A percentile compares a stretch with the other conserved stretches of the same genome.
phyloP scores from a whole-genome alignment of 176 grass and related monocot genomes.

The Miscanthus lutarioriparius region DNA sequence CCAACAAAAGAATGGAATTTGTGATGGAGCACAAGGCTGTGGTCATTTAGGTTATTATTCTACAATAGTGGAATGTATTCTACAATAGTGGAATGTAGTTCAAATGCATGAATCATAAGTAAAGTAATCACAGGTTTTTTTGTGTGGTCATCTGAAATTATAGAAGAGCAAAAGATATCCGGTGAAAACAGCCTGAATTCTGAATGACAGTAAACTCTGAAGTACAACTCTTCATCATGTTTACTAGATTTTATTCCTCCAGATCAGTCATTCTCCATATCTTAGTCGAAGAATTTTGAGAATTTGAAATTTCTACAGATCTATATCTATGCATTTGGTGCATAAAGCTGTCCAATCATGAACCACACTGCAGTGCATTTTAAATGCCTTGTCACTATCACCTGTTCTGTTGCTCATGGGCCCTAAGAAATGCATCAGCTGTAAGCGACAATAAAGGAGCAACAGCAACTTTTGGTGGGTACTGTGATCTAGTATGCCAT shows the following conservation, averaged over 20 bases:
- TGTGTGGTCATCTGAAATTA: background rate
- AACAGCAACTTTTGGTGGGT: constrained; percentile 16
- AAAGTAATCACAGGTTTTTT: background rate
- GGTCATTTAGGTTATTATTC: background rate
- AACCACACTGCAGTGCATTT: background rate
- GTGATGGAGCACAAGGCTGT: background rate
- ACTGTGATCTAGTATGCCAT: background rate
- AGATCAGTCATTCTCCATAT: background rate
- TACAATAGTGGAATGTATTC: background rate
- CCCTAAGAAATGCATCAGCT: constrained; percentile 17
- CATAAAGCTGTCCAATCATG: constrained; percentile 25
- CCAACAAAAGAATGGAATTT: background rate
- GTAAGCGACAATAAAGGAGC: constrained; percentile 3
- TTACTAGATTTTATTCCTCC: background rate
- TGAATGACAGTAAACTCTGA: background rate
- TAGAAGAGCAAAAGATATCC: background rate
- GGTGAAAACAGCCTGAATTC: constrained; percentile 4
- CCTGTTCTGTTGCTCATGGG: constrained; percentile 18
- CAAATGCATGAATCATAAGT: background rate
- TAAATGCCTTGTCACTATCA: constrained; percentile 7
- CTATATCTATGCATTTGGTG: background rate
- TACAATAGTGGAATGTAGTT: background rate
- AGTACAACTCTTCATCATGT: background rate
- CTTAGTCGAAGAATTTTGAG: background rate
- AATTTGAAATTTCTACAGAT: background rate